Evolutionary conservation across 2,329 filamentous ascomycete species (phyloP).

Genomic region (Podosphaera fusca): DNA sequence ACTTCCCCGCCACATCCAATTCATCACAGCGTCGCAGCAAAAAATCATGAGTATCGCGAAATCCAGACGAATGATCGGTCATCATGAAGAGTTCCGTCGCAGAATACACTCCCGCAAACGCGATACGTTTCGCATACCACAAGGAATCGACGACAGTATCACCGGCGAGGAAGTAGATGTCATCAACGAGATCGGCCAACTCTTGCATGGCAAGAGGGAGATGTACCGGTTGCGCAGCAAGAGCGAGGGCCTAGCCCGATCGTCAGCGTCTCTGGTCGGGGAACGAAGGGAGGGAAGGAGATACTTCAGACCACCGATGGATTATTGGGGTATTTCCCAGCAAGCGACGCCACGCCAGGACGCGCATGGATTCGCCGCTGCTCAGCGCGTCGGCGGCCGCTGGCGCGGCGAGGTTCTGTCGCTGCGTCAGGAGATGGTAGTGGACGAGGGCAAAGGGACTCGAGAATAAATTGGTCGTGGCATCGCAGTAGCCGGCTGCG

Average conservation of each 20-base stretch:
- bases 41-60: constrained; percentile 57
- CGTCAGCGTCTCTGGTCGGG: not conserved
- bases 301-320: constrained; percentile 66
- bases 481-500: constrained; percentile 69
- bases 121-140: constrained; percentile 63
- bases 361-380: constrained; percentile 22
- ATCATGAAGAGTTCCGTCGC: constrained; percentile 85
- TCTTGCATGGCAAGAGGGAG: constrained; percentile 56
- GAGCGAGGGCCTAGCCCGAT: constrained; percentile 40
- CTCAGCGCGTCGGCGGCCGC: not conserved
- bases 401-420: constrained; percentile 19
- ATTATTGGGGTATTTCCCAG: constrained; percentile 51
- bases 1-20: constrained; percentile 34
- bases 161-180: constrained; percentile 73
- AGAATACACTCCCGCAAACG: constrained; percentile 44
- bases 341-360: constrained; percentile 53
- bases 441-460: constrained; percentile 63
- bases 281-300: constrained; percentile 7
- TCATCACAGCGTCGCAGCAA: constrained; percentile 48
- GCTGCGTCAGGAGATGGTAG: constrained; percentile 49
- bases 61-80: constrained; percentile 53
- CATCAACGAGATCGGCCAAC: constrained; percentile 63
- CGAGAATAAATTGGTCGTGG: constrained; percentile 61
- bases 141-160: constrained; percentile 60
- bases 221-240: constrained; percentile 71